A percentile compares a stretch with the other conserved stretches of the same genome.
Evolutionary conservation across 176 grass and related monocot species (phyloP).

Genomic region (Carex parvula): DNA sequence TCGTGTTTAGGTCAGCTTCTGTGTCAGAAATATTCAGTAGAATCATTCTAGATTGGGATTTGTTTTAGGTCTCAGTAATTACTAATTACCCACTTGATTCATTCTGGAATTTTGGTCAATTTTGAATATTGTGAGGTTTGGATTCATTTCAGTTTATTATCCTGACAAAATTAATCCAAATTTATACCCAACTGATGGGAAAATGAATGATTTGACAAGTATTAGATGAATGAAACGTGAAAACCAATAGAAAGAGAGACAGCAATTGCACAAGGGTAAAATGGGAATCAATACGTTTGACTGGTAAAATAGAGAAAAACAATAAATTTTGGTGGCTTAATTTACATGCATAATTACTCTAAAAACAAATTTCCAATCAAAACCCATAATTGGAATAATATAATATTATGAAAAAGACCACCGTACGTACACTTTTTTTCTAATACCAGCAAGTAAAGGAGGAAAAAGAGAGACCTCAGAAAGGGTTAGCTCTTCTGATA

Average conservation of each 20-base stretch:
- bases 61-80: background rate
- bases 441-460: too few relatives aligned
- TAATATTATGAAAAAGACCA: background rate
- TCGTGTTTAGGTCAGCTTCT: too few relatives aligned
- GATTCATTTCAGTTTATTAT: background rate
- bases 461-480: constrained; percentile 3
- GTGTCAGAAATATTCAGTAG: background rate
- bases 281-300: background rate
- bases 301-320: background rate
- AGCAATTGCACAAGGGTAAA: background rate
- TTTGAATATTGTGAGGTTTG: background rate
- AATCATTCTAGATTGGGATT: background rate
- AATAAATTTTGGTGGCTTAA: background rate
- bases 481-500: constrained; percentile 23
- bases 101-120: background rate
- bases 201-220: background rate
- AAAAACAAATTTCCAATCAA: background rate
- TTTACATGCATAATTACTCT: background rate
- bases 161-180: background rate
- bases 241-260: background rate
- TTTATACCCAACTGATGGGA: background rate
- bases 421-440: too few relatives aligned
- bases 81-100: too few relatives aligned
- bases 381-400: background rate
- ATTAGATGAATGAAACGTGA: too few relatives aligned